These are phyloP conservation scores for Plantago major DNA, from an alignment of 257 asterid species.

Conservation along the genomic window DNA sequence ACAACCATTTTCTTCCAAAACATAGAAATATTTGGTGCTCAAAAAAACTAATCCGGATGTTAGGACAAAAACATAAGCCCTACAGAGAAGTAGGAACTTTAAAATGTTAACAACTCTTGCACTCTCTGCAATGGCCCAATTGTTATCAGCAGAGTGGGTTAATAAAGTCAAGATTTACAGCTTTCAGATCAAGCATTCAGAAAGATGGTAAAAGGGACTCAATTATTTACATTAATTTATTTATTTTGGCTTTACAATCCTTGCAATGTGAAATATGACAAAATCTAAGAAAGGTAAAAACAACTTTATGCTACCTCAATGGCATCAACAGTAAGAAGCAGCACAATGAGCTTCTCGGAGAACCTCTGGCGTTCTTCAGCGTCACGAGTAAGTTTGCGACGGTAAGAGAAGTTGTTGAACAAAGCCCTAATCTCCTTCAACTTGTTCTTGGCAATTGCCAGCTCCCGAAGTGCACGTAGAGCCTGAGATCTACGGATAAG, in stretches of 20 bases:
- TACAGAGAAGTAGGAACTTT: too few species aligned
- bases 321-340: conserved; percentile 93
- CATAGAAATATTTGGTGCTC: too few species aligned
- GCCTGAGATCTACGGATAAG: conserved; percentile 74
- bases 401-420: conserved; percentile 90
- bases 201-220: too few species aligned
- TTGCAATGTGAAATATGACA: neutral
- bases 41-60: too few species aligned
- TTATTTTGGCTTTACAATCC: neutral
- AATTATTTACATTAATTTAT: too few species aligned
- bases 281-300: neutral
- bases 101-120: too few species aligned
- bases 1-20: too few species aligned
- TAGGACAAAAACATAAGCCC: too few species aligned
- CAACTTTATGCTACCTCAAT: conserved; percentile 54
- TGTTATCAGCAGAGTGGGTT: too few species aligned
- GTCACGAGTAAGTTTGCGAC: conserved; percentile 58
- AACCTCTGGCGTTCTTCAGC: conserved; percentile 89
- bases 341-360: conserved; percentile 81
- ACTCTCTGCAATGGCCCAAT: too few species aligned
- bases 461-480: conserved; percentile 82
- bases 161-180: too few species aligned
- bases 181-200: too few species aligned
- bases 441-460: conserved; percentile 87
- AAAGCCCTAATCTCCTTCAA: conserved; percentile 80